A percentile compares a stretch with the other conserved stretches of the same genome.
Evolutionary conservation across 805 yeast genomes (phyloP).

Genomic region (Scheffersomyces amazonensis): DNA sequence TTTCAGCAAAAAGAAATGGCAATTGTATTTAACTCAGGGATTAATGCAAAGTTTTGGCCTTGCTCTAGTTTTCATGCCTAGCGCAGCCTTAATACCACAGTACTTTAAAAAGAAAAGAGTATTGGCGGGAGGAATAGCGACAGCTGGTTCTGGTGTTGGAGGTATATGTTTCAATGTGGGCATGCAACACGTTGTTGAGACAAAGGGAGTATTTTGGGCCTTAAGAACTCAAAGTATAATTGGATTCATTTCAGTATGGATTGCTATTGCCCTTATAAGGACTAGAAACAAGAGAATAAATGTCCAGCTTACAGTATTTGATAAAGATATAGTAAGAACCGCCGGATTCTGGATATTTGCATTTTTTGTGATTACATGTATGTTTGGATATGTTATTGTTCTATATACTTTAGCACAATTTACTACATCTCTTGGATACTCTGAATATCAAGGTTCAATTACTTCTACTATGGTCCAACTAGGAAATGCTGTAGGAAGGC

Average conservation of each 20-base stretch:
- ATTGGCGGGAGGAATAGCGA: conserved; percentile 45
- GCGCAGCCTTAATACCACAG: conserved; percentile 58
- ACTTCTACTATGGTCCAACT: conserved; percentile 60
- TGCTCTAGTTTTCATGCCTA: conserved; percentile 58
- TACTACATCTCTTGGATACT: conserved; percentile 58
- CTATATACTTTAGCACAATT: conserved; percentile 59
- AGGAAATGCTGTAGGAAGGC: conserved; percentile 57
- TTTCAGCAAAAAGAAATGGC: conserved; percentile 59
- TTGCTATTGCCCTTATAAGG: conserved; percentile 17
- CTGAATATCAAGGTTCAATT: conserved; percentile 51
- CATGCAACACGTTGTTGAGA: conserved; percentile 41
- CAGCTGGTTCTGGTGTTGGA: conserved; percentile 53
- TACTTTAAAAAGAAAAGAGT: conserved; percentile 69
- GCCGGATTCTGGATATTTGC: conserved; percentile 43
- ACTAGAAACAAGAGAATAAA: conserved; percentile 12
- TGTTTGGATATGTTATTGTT: conserved; percentile 60
- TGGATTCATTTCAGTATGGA: conserved; percentile 23
- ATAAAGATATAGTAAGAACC: conserved; percentile 31
- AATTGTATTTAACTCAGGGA: conserved; percentile 67
- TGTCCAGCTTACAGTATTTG: conserved; percentile 34
- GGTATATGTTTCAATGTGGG: conserved; percentile 50
- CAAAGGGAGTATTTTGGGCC: conserved; percentile 45
- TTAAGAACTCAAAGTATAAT: conserved; percentile 46
- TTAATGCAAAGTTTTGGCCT: conserved; percentile 57
- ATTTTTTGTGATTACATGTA: conserved; percentile 43